Base-by-base conservation (phyloP, 2,329 filamentous ascomycete species). In the Bipolaris sorokiniana region DNA sequence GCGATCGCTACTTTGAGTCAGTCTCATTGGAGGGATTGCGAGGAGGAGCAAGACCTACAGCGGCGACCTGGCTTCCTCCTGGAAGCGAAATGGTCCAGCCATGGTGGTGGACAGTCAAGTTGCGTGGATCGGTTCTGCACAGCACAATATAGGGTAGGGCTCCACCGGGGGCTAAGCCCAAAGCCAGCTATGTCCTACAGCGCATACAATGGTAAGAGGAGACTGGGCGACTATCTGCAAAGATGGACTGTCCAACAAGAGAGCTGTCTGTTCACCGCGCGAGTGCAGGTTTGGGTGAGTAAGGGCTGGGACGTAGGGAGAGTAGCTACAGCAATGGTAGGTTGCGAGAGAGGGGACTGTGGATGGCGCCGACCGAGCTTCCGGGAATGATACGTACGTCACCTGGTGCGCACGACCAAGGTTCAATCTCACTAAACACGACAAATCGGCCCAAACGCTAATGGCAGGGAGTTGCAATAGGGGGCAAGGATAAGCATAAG, bases 41-140 rank as follows among this genome's bases (percentile, higher is more conserved):
- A 18, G 34, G 5, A 48, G 33, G 42, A 31, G 33, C 15, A 23
- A 34, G 15, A 66, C 71, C 41, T 76, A 77, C 76, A 78, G 75
- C 48, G 76, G 76, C 49, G 76, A 78, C 62, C 70, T 67, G 36
- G 70, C 62, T 46, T 71, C 59, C 60, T 75, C 72, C 38, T 72
- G 68, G 22, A 28, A 28, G 26, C 26, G 26, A 28, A 28, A 28
- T 28, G 26, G 26, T 28, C 26, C 26, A 28, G 26, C 26, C 26
- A 28, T 72, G 68, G 22, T 76, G 50, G 33, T 62, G 66, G 23
- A 36, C 38, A 16, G 54, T 37, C 37, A 34, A 33, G 49, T 37
- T 50, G 15, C 18, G 45, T 18, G 51, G 37, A 26, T 49, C 26
- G 45, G 45, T 23, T 40, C 15, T 51, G 50, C 48, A 40, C 48